phyloP scores from a whole-genome alignment of 1,284 basidiomycete genomes.

The Caloboletus firmus region DNA sequence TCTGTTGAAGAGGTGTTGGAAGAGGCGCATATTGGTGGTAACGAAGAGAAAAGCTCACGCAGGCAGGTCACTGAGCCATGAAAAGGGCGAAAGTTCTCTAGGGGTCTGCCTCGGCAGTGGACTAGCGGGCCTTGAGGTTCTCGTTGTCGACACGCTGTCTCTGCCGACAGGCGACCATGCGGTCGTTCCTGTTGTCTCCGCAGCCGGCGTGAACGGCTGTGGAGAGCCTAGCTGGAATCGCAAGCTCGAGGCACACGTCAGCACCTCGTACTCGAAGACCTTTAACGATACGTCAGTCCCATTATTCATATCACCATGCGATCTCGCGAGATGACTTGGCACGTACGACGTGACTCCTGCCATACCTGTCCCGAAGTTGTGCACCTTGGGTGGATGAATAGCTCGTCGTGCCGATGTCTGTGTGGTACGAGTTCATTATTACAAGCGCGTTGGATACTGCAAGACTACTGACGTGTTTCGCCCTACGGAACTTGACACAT shows the following conservation, averaged over 20 bases:
- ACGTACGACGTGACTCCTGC: constrained; percentile 17
- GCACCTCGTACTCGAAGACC: constrained; percentile 29
- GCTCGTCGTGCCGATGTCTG: constrained; percentile 25
- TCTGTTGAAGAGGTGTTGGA: constrained; percentile 9
- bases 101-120: background rate
- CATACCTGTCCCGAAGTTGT: constrained; percentile 12
- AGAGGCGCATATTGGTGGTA: background rate
- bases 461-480: constrained; percentile 21
- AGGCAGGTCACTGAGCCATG: background rate
- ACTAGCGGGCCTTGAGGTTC: background rate
- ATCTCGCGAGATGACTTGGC: background rate
- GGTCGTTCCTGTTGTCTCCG: background rate
- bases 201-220: background rate
- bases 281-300: constrained; percentile 1
- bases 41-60: constrained; percentile 11
- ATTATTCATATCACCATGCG: background rate
- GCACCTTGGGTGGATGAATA: constrained; percentile 15
- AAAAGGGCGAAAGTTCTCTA: background rate
- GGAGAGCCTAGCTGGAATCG: constrained; percentile 17
- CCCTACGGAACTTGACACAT: constrained; percentile 14
- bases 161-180: background rate
- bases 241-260: constrained; percentile 22
- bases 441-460: too few relatives aligned
- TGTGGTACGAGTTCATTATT: background rate
- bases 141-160: background rate